Evolutionary conservation across 352 stramenopile genomes (phyloP), one percentile per base, ranked within the genome.

Genomic region (Achlya hypogyna): DNA sequence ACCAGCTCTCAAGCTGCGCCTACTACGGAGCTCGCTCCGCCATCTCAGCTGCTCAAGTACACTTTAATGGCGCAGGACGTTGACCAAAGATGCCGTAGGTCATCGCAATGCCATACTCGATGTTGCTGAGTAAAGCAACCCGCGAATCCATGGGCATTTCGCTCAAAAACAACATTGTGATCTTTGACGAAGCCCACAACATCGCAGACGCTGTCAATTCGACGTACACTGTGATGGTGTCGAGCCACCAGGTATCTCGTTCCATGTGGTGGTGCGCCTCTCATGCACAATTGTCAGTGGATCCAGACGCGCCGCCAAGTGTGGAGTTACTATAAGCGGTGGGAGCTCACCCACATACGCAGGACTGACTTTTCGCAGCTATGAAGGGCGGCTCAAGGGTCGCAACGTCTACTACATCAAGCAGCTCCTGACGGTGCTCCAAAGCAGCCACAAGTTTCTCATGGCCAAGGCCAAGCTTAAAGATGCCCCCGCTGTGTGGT

Each of bases 121-220:
- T 97, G 78, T 69, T 98, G 22, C 76, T 98, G 18, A 95, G 92
- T 67, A 89, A 93, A 65, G 77, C 91, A 47, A 92, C 89, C 34
- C 82, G 95, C 12, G 87, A 96, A 54, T 95, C 91, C 6, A 59
- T 98, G 43, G 88, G 88, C 0, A 85, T 98, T 23, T 64, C 81
- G 14, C 65, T 98, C 9, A 77, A 93, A 29, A 76, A 84, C 53
- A 95, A 86, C 49, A 87, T 99, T 9, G 86, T 99, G 18, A 81
- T 99, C 10, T 88, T 99, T 43, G 97, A 99, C 74, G 97, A 99
- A 74, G 97, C 97, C 18, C 97, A 99, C 76, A 99, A 99, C 74
- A 88, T 99, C 43, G 83, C 98, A 8, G 96, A 99, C 68, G 90
- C 96, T 12, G 88, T 99, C 63, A 97, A 96, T 70, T 86, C 81